Evolutionary conservation across 2,329 filamentous ascomycete species (phyloP).

Genomic region (Myriosclerotinia duriaeana): DNA sequence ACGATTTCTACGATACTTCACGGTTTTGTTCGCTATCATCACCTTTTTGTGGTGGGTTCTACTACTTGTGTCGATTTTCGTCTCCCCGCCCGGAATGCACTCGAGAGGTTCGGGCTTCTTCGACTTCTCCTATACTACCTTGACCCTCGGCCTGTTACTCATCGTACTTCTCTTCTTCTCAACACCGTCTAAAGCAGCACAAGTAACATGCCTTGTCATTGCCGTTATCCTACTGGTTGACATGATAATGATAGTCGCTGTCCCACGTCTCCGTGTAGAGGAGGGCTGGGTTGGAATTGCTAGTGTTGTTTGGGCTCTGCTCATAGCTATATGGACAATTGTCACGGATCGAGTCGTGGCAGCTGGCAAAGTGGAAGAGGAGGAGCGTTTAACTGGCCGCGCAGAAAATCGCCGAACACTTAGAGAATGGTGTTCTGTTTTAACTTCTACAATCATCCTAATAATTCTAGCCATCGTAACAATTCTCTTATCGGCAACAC

Average conservation of each 20-base stretch:
- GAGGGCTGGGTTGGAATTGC: constrained; percentile 90
- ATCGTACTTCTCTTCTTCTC: constrained; percentile 84
- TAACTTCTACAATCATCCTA: constrained; percentile 71
- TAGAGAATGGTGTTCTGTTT: constrained; percentile 78
- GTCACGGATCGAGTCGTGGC: constrained; percentile 77
- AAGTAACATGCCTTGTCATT: constrained; percentile 69
- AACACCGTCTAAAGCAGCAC: constrained; percentile 75
- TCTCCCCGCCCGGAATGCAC: constrained; percentile 83
- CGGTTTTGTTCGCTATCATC: constrained; percentile 70
- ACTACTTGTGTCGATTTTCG: constrained; percentile 84
- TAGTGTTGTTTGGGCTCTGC: constrained; percentile 77
- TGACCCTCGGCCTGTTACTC: constrained; percentile 73
- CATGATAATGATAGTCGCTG: constrained; percentile 74
- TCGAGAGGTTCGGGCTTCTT: constrained; percentile 91
- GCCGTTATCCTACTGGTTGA: constrained; percentile 68
- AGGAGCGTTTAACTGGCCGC: constrained; percentile 86
- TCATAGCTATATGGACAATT: constrained; percentile 78
- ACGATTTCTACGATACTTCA: constrained; percentile 74
- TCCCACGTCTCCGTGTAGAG: constrained; percentile 72
- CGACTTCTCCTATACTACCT: constrained; percentile 76
- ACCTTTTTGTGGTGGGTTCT: constrained; percentile 92
- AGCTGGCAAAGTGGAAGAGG: constrained; percentile 91
- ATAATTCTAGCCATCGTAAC: constrained; percentile 65
- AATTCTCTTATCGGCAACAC: constrained; percentile 73
- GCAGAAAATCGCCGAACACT: constrained; percentile 81